Percentiles rank a stretch among this genome's conserved stretches.
phyloP scores from a whole-genome alignment of 805 yeast species.

The Pachysolen tannophilus region DNA sequence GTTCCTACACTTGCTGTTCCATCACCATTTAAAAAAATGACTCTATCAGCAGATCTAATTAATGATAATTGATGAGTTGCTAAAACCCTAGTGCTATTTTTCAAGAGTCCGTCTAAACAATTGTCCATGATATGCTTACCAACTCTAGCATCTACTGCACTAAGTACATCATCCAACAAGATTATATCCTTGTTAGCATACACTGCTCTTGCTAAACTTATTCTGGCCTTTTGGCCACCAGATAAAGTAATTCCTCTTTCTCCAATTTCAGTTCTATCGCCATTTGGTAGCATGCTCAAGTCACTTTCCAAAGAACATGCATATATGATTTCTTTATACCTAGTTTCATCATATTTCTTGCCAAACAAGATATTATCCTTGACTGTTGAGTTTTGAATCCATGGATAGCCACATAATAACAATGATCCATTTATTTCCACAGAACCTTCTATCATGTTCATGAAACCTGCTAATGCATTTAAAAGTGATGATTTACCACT shows the following conservation, averaged over 20 bases:
- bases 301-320: constrained; percentile 67
- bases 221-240: constrained; percentile 88
- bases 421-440: constrained; percentile 45
- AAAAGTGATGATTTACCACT: constrained; percentile 74
- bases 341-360: constrained; percentile 35
- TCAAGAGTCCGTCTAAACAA: constrained; percentile 49
- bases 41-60: constrained; percentile 51
- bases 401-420: constrained; percentile 55
- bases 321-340: constrained; percentile 45
- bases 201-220: constrained; percentile 70
- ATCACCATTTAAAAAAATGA: constrained; percentile 56
- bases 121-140: constrained; percentile 61
- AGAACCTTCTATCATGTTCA: constrained; percentile 48
- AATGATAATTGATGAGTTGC: constrained; percentile 73
- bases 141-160: constrained; percentile 80
- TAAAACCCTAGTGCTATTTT: constrained; percentile 49
- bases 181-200: constrained; percentile 62
- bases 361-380: constrained; percentile 73
- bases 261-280: constrained; percentile 75
- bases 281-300: constrained; percentile 59
- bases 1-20: constrained; percentile 49
- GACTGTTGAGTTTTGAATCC: constrained; percentile 80
- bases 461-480: constrained; percentile 63
- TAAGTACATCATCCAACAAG: constrained; percentile 65
- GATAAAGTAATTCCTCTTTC: constrained; percentile 80